Evolutionary conservation across 768 basidiomycete genomes (phyloP).

Genomic region (Porphyrellus cyaneotinctus): DNA sequence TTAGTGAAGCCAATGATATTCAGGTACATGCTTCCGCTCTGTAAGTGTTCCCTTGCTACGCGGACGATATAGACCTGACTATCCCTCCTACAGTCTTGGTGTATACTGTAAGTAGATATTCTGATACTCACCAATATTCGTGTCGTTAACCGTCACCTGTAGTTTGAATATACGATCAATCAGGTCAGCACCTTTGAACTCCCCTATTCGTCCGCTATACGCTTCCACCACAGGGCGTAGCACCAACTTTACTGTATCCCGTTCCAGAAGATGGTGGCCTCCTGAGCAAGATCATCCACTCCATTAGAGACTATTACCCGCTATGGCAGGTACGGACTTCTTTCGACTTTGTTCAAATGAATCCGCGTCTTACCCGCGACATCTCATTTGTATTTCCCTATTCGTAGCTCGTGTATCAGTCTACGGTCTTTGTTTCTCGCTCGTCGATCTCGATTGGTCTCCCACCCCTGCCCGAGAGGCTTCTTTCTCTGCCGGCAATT

Average conservation of each 20-base stretch:
- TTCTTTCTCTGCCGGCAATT: constrained; percentile 74
- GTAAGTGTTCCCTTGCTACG: constrained; percentile 44
- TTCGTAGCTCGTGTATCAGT: constrained; percentile 73
- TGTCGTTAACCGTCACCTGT: constrained; percentile 23
- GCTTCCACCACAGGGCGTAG: constrained; percentile 56
- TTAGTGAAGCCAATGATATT: constrained; percentile 75
- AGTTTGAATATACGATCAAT: constrained; percentile 93
- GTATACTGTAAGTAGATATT: constrained; percentile 47
- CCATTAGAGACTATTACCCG: constrained; percentile 89
- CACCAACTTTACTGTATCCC: constrained; percentile 87
- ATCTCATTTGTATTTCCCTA: neutral
- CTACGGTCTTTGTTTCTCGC: constrained; percentile 89
- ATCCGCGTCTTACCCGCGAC: constrained; percentile 1
- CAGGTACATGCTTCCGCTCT: constrained; percentile 91
- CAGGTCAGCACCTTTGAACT: constrained; percentile 43
- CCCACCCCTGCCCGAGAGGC: constrained; percentile 64
- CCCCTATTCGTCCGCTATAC: neutral
- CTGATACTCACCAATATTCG: neutral
- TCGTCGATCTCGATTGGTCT: constrained; percentile 85
- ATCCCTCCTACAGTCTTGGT: constrained; percentile 44
- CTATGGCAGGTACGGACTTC: constrained; percentile 73
- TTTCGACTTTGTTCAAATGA: neutral
- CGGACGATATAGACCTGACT: constrained; percentile 12
- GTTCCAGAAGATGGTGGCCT: constrained; percentile 62
- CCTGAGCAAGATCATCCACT: constrained; percentile 75